Evolutionary conservation across 1,139 yeast genomes (phyloP).

Genomic region (Debaryomycetaceae sp.): DNA sequence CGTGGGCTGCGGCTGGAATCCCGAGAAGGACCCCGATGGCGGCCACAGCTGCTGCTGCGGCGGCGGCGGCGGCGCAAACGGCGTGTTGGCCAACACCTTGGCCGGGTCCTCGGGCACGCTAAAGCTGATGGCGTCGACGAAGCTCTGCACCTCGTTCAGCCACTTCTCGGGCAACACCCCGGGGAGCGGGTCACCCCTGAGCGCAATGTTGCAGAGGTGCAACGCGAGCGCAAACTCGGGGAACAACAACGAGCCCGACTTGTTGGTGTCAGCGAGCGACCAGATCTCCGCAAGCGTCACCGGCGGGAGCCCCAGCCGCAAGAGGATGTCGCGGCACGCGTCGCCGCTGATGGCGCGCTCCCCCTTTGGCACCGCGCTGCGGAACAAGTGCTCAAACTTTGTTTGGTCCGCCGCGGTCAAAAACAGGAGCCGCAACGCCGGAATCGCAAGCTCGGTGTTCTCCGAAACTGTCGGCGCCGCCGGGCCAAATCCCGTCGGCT

Average conservation of each 20-base stretch:
- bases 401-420: conserved; percentile 81
- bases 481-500: conserved; percentile 32
- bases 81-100: conserved; percentile 41
- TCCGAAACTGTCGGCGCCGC: conserved; percentile 26
- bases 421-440: conserved; percentile 72
- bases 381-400: conserved; percentile 77
- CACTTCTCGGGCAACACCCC: conserved; percentile 64
- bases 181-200: conserved; percentile 78
- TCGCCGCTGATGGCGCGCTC: conserved; percentile 76
- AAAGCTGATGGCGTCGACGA: conserved; percentile 85
- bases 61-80: conserved; percentile 40
- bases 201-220: conserved; percentile 76
- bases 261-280: conserved; percentile 84
- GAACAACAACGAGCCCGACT: conserved; percentile 77
- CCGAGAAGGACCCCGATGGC: conserved; percentile 17
- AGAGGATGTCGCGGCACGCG: conserved; percentile 71
- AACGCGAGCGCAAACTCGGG: conserved; percentile 95
- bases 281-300: conserved; percentile 81
- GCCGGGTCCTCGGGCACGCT: conserved; percentile 60
- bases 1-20: conserved; percentile 9
- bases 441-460: conserved; percentile 47
- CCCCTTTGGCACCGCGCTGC: conserved; percentile 71
- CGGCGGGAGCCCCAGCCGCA: conserved; percentile 77
- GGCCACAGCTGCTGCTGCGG: conserved; percentile 38
- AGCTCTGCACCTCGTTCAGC: conserved; percentile 77